A percentile compares a stretch with the other conserved stretches of the same genome.
These are phyloP conservation scores for Aspergillus neotritici DNA, from an alignment of 2,329 filamentous ascomycete species.

Conservation along the genomic window DNA sequence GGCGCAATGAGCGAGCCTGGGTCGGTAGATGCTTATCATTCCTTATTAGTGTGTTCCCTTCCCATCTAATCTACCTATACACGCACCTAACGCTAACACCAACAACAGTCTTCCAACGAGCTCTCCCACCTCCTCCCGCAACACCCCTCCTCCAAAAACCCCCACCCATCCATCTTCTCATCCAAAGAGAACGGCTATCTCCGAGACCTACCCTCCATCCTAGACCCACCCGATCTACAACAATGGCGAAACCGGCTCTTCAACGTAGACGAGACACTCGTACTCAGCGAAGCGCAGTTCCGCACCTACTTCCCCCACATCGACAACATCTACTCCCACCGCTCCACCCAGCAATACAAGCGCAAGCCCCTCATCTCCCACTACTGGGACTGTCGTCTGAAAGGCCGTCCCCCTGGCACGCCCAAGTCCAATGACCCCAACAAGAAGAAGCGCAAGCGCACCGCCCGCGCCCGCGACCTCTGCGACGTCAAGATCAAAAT, in stretches of 20 bases:
- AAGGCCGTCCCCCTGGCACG: conserved; percentile 71
- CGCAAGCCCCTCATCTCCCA: conserved; percentile 76
- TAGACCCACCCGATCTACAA: conserved; percentile 62
- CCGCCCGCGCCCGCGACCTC: conserved; percentile 68
- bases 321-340: conserved; percentile 79
- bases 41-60: conserved; percentile 8
- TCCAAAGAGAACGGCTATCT: conserved; percentile 20
- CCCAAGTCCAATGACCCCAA: conserved; percentile 73
- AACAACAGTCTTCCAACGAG: conserved; percentile 7
- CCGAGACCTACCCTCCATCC: conserved; percentile 49
- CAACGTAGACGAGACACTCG: conserved; percentile 66
- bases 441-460: conserved; percentile 76
- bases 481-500: conserved; percentile 86
- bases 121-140: conserved; percentile 16
- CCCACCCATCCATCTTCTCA: conserved; percentile 18
- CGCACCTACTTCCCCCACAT: conserved; percentile 77
- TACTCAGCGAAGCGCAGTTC: conserved; percentile 70
- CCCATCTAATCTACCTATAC: no score
- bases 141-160: conserved; percentile 10
- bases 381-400: conserved; percentile 79
- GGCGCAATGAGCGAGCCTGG: conserved; percentile 11
- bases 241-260: conserved; percentile 69
- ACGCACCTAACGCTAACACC: neutral
- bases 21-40: conserved; percentile 14
- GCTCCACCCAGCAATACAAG: conserved; percentile 75